phyloP scores from a whole-genome alignment of 1,139 yeast species.

The Pichia norvegensis region DNA sequence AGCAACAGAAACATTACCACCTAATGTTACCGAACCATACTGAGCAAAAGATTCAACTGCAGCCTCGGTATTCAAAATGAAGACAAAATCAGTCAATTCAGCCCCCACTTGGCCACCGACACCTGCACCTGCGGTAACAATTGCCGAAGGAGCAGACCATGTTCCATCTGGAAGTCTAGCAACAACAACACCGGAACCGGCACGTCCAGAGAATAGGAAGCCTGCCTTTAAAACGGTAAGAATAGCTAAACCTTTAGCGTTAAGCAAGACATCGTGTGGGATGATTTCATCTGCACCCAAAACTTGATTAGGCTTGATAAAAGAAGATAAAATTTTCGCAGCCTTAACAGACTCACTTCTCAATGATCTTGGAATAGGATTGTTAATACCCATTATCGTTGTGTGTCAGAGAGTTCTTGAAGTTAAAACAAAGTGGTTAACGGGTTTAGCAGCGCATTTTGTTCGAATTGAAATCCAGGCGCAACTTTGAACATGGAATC shows the following conservation, averaged over 20 bases:
- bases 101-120: constrained; percentile 98
- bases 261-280: constrained; percentile 79
- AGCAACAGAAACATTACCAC: constrained; percentile 94
- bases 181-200: constrained; percentile 93
- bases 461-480: too few species aligned
- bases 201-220: constrained; percentile 90
- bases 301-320: constrained; percentile 91
- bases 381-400: constrained; percentile 77
- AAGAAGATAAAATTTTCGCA: constrained; percentile 85
- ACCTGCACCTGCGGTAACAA: constrained; percentile 95
- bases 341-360: constrained; percentile 90
- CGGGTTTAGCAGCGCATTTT: too few species aligned
- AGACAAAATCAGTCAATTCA: constrained; percentile 92
- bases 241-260: constrained; percentile 89
- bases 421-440: too few species aligned
- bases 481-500: too few species aligned
- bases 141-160: constrained; percentile 99
- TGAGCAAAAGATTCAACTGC: constrained; percentile 96
- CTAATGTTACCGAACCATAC: constrained; percentile 87
- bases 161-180: constrained; percentile 90
- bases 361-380: constrained; percentile 90
- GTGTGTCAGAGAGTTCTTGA: too few species aligned
- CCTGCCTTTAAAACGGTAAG: constrained; percentile 95
- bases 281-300: constrained; percentile 85
- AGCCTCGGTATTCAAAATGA: constrained; percentile 73